Percentiles rank a stretch among this genome's conserved stretches.
Evolutionary conservation across 2,329 filamentous ascomycete species (phyloP).

Genomic region (Talaromyces sp.): DNA sequence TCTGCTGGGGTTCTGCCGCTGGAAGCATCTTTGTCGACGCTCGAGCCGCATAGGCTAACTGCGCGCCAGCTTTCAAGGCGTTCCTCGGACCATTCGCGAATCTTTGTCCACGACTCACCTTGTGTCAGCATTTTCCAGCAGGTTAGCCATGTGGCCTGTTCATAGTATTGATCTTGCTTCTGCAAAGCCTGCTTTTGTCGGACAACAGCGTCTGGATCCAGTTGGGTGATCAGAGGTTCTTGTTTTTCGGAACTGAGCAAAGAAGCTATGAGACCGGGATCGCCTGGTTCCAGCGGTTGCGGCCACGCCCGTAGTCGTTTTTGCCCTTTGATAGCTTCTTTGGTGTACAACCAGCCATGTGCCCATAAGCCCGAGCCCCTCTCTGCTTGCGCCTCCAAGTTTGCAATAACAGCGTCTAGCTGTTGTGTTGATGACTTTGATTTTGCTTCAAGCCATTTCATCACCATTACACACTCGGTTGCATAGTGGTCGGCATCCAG

Average conservation of each 20-base stretch:
- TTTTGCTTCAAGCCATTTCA: constrained; percentile 81
- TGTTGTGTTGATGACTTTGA: constrained; percentile 63
- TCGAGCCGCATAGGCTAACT: constrained; percentile 66
- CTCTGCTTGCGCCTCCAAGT: constrained; percentile 70
- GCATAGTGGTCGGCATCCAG: constrained; percentile 66
- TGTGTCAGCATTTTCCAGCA: constrained; percentile 88
- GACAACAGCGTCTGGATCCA: constrained; percentile 85
- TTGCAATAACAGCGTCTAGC: constrained; percentile 69
- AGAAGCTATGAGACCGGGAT: constrained; percentile 51
- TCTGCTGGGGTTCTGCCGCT: constrained; percentile 27
- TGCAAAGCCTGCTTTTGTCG: constrained; percentile 73
- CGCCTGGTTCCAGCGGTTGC: constrained; percentile 59
- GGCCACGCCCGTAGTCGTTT: constrained; percentile 71
- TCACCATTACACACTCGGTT: constrained; percentile 69
- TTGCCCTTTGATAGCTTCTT: constrained; percentile 79
- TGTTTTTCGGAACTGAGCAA: constrained; percentile 55
- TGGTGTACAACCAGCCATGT: constrained; percentile 88
- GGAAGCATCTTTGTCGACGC: constrained; percentile 22
- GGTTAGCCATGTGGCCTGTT: constrained; percentile 86
- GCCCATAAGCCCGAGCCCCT: constrained; percentile 71
- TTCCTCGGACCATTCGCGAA: constrained; percentile 81
- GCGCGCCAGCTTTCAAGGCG: constrained; percentile 86
- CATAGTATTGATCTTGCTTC: constrained; percentile 78
- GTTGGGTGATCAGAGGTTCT: constrained; percentile 69
- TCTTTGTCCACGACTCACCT: constrained; percentile 67